Percentiles rank a stretch among this genome's conserved stretches.
Evolutionary conservation across 345 rosid species (phyloP).

Genomic region (Boechera divaricarpa): DNA sequence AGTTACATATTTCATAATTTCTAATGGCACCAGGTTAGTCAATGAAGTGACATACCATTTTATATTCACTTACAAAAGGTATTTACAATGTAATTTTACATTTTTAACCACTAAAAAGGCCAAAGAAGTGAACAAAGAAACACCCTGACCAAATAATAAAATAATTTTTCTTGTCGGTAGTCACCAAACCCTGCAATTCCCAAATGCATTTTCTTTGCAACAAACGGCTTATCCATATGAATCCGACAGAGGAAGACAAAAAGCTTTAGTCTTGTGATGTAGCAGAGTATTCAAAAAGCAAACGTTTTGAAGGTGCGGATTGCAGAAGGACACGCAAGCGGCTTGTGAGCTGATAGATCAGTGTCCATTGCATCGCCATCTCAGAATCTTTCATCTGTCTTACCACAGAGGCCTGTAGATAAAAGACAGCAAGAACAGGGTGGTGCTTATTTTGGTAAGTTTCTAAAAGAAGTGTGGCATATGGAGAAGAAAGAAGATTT

Average conservation of each 20-base stretch:
- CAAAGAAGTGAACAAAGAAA: constrained; percentile 6
- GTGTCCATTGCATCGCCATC: constrained; percentile 97
- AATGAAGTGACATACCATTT: background rate
- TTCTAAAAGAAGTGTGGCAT: background rate
- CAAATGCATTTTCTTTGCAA: constrained; percentile 10
- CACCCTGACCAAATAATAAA: constrained; percentile 34
- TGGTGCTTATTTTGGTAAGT: background rate
- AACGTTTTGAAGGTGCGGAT: constrained; percentile 88
- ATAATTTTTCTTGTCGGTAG: constrained; percentile 1
- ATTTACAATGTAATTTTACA: constrained; percentile 41
- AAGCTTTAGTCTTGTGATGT: constrained; percentile 74
- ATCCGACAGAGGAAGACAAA: constrained; percentile 10
- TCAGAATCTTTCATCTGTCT: constrained; percentile 98
- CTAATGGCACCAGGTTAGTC: background rate
- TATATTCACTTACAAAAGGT: constrained; percentile 13
- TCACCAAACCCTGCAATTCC: constrained; percentile 18
- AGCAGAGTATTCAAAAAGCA: constrained; percentile 93
- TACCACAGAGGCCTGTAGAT: constrained; percentile 76
- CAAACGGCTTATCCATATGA: constrained; percentile 5
- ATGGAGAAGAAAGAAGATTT: background rate
- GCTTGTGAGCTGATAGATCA: constrained; percentile 90
- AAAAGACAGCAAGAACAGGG: constrained; percentile 4
- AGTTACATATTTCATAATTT: background rate
- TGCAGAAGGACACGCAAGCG: constrained; percentile 88
- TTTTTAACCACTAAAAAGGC: constrained; percentile 9